Conservation (phyloP, 169 alveolate species). For the Plasmodium knowlesi region DNA sequence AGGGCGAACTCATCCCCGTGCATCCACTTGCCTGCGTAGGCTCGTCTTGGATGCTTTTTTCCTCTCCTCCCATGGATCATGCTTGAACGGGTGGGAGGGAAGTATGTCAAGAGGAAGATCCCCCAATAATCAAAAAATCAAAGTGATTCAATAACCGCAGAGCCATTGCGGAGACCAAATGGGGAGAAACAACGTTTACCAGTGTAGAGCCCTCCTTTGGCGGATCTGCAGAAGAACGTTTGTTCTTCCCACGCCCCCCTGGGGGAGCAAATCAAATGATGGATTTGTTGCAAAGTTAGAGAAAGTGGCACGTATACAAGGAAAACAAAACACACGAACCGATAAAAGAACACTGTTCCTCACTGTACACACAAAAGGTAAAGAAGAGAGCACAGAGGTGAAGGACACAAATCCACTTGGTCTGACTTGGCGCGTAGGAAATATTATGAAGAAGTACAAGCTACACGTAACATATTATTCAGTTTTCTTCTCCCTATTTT, state of each 20-base stretch:
- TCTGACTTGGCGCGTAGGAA: background rate
- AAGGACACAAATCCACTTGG: background rate
- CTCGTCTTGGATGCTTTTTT: background rate
- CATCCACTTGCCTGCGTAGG: background rate
- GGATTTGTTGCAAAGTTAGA: background rate
- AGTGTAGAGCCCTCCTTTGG: background rate
- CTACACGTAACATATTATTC: constrained; percentile 29
- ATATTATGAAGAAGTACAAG: background rate
- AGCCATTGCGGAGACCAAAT: constrained; percentile 3
- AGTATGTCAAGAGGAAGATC: background rate
- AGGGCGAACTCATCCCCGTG: background rate
- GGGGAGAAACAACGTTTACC: background rate
- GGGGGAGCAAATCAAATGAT: background rate
- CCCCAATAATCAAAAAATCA: background rate
- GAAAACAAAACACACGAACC: background rate
- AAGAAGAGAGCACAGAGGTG: background rate
- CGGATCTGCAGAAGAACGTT: background rate
- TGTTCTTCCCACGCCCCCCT: background rate
- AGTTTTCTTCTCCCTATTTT: constrained; percentile 19
- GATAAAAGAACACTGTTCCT: background rate
- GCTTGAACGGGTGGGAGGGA: background rate
- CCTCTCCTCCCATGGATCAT: background rate
- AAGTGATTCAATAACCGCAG: background rate
- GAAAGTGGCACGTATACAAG: background rate
- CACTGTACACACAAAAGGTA: background rate